Evolutionary conservation across 2,329 filamentous ascomycete species (phyloP).

Genomic region (Alternaria panax): DNA sequence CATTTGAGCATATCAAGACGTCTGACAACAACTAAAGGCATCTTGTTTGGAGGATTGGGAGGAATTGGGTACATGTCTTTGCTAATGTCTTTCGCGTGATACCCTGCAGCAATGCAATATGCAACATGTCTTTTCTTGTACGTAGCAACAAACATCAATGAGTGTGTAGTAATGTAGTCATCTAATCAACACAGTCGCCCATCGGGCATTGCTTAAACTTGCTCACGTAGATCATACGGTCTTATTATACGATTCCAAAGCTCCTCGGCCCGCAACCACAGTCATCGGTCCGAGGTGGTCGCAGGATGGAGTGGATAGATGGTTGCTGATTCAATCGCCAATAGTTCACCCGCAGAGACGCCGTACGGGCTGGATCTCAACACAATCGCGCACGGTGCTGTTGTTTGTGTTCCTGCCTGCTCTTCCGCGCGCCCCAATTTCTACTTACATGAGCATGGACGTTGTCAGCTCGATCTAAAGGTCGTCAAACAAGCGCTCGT

Average conservation of each 20-base stretch:
- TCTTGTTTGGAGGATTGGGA: neutral
- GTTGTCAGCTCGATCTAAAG: neutral
- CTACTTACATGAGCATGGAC: neutral
- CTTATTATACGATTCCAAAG: neutral
- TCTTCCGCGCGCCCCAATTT: neutral
- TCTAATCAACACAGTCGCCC: neutral
- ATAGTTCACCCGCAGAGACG: neutral
- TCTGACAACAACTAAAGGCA: constrained; percentile 4
- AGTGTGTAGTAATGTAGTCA: constrained; percentile 2
- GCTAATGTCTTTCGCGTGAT: constrained; percentile 13
- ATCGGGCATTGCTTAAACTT: neutral
- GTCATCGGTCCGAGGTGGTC: constrained; percentile 4
- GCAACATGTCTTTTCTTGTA: constrained; percentile 9
- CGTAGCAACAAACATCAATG: neutral
- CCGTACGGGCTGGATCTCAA: neutral
- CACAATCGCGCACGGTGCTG: neutral
- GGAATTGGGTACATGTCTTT: neutral
- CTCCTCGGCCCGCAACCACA: neutral
- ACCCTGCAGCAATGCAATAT: constrained; percentile 13
- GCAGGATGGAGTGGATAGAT: neutral
- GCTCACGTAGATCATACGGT: constrained; percentile 1
- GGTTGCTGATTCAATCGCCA: neutral
- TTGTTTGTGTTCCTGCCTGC: neutral
- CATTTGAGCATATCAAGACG: constrained; percentile 15
- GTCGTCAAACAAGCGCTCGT: neutral